Percentiles rank a stretch among this genome's conserved stretches.
These are phyloP conservation scores for Phytophthora aleatoria DNA, from an alignment of 352 stramenopile genomes.

Conservation along the genomic window DNA sequence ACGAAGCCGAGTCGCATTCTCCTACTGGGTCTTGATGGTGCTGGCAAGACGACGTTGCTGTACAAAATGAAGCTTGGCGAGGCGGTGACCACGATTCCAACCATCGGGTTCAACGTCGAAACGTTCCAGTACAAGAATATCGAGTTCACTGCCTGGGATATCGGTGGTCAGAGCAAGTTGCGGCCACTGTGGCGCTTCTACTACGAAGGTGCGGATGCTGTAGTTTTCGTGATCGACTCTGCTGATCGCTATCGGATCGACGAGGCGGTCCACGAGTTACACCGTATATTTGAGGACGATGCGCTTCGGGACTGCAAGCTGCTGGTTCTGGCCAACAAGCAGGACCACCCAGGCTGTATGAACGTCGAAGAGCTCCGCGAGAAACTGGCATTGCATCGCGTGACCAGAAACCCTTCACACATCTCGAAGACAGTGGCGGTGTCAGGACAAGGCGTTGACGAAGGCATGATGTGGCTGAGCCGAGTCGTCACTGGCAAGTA, in stretches of 20 bases:
- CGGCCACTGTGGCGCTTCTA: constrained; percentile 80
- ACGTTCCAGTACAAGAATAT: constrained; percentile 72
- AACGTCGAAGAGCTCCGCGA: constrained; percentile 29
- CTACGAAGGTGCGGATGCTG: constrained; percentile 54
- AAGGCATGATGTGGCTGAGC: constrained; percentile 54
- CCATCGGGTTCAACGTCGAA: constrained; percentile 86
- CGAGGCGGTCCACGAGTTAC: constrained; percentile 47
- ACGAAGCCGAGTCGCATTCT: constrained; percentile 56
- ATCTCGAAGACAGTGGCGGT: constrained; percentile 39
- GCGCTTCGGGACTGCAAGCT: constrained; percentile 42
- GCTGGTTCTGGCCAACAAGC: constrained; percentile 54
- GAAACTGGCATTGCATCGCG: constrained; percentile 35
- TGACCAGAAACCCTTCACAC: constrained; percentile 41
- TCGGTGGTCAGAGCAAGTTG: constrained; percentile 76
- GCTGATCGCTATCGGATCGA: constrained; percentile 55
- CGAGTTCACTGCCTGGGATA: constrained; percentile 81
- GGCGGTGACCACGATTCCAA: constrained; percentile 67
- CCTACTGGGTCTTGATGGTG: constrained; percentile 92
- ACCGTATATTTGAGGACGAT: constrained; percentile 47
- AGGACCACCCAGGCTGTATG: constrained; percentile 41
- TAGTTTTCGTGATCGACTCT: constrained; percentile 89
- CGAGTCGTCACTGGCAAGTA: constrained; percentile 30
- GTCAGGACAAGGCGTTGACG: constrained; percentile 42
- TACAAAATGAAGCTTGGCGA: constrained; percentile 84
- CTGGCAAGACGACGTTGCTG: constrained; percentile 96